phyloP scores from a whole-genome alignment of 176 grass and related monocot genomes.

The Phoenix dactylifera region DNA sequence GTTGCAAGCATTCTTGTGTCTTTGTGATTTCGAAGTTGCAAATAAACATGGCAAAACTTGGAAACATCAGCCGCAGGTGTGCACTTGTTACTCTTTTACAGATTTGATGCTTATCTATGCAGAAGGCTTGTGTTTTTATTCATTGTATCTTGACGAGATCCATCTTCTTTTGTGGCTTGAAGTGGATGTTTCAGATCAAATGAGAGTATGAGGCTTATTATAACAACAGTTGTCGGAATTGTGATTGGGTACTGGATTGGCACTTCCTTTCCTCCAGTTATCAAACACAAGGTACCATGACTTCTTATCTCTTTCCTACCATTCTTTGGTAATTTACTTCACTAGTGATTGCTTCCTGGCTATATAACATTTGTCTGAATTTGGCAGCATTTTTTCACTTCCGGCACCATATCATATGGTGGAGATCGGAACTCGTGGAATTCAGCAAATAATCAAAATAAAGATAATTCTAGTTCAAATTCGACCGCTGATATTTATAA shows the following conservation, averaged over 20 bases:
- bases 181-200: conserved; percentile 3
- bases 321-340: background rate
- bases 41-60: conserved; percentile 33
- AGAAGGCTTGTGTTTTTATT: background rate
- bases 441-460: conserved; percentile 63
- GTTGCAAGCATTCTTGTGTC: conserved; percentile 1
- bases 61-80: conserved; percentile 27
- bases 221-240: conserved; percentile 12
- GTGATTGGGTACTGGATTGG: conserved; percentile 9
- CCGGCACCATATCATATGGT: conserved; percentile 74
- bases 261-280: conserved; percentile 14
- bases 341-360: too few relatives aligned
- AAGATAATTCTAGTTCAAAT: conserved; percentile 45
- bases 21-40: conserved; percentile 2
- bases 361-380: background rate
- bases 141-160: background rate
- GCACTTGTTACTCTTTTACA: background rate
- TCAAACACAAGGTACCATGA: conserved; percentile 2
- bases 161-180: background rate
- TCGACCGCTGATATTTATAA: conserved; percentile 45
- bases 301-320: background rate
- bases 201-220: conserved; percentile 15
- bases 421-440: conserved; percentile 81
- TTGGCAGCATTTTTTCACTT: conserved; percentile 62
- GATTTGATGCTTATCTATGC: background rate